Evolutionary conservation across 208 protist genomes (phyloP).

Genomic region (Phytomonas francai): DNA sequence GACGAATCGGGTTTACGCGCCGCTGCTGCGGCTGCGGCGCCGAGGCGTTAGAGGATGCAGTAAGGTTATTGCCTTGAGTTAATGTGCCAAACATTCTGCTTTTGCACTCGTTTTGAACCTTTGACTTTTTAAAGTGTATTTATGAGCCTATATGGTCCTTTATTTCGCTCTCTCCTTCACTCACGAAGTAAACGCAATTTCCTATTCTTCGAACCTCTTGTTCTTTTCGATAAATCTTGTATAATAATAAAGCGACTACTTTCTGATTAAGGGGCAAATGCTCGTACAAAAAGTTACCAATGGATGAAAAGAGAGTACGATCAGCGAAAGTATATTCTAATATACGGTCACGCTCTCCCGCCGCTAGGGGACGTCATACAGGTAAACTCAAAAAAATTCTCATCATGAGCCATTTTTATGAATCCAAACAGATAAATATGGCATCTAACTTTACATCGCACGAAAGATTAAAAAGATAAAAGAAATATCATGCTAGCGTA

Average conservation of each 20-base stretch:
- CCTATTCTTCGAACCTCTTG: neutral
- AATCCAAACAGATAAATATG: neutral
- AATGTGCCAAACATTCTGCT: neutral
- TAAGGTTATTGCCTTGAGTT: neutral
- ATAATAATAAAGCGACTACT: neutral
- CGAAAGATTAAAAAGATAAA: slow-evolving; percentile 2
- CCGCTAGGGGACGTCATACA: neutral
- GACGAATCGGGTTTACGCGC: slow-evolving; percentile 77
- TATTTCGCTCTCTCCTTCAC: neutral
- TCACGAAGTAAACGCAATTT: neutral
- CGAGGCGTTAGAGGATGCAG: neutral
- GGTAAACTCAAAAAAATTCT: slow-evolving; percentile 11
- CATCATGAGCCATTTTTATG: neutral
- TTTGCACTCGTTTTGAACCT: neutral
- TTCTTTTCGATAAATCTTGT: neutral
- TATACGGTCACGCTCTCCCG: too few species aligned
- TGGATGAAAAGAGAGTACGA: neutral
- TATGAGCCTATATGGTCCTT: neutral
- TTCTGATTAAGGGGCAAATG: neutral
- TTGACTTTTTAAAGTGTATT: neutral
- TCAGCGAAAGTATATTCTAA: neutral
- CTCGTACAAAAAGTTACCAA: neutral
- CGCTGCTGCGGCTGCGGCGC: slow-evolving; percentile 48
- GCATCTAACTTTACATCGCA: neutral
- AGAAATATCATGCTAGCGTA: neutral